phyloP scores from a whole-genome alignment of 108 stramenopile species.

The Cylindrotheca fusiformis region DNA sequence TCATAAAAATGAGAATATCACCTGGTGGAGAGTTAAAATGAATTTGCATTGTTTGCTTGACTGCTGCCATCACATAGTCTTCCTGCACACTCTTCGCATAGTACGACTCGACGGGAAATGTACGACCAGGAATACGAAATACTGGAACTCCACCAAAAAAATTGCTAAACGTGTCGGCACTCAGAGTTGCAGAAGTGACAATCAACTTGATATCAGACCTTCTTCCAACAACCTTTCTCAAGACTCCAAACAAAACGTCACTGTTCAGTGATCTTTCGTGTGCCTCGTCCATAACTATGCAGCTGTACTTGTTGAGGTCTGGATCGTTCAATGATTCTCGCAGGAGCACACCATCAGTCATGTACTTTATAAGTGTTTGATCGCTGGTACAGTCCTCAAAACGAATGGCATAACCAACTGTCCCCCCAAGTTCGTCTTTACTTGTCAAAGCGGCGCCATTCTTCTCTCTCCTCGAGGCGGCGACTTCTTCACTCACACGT shows the following conservation, averaged over 20 bases:
- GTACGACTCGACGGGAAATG: constrained; percentile 95
- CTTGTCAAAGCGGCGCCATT: constrained; percentile 47
- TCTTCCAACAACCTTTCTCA: constrained; percentile 89
- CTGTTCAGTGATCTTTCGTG: constrained; percentile 96
- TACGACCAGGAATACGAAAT: constrained; percentile 94
- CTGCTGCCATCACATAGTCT: constrained; percentile 99
- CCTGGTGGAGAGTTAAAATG: constrained; percentile 96
- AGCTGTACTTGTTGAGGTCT: constrained; percentile 92
- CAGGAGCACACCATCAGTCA: constrained; percentile 97
- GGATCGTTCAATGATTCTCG: constrained; percentile 94
- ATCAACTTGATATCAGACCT: constrained; percentile 96
- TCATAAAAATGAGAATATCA: constrained; percentile 99
- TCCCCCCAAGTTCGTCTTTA: constrained; percentile 86
- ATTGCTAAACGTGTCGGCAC: constrained; percentile 90
- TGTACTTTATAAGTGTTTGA: constrained; percentile 89
- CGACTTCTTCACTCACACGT: constrained; percentile 96
- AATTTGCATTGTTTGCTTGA: constrained; percentile 96
- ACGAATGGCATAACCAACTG: constrained; percentile 97
- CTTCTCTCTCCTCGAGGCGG: constrained; percentile 53
- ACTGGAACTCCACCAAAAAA: constrained; percentile 98
- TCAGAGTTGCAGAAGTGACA: constrained; percentile 96
- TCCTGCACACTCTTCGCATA: constrained; percentile 90
- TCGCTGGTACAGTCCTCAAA: constrained; percentile 95
- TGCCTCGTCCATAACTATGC: constrained; percentile 97
- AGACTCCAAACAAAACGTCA: constrained; percentile 97